Conservation (phyloP, 352 stramenopile species). For the Phytophthora boehmeriae region DNA sequence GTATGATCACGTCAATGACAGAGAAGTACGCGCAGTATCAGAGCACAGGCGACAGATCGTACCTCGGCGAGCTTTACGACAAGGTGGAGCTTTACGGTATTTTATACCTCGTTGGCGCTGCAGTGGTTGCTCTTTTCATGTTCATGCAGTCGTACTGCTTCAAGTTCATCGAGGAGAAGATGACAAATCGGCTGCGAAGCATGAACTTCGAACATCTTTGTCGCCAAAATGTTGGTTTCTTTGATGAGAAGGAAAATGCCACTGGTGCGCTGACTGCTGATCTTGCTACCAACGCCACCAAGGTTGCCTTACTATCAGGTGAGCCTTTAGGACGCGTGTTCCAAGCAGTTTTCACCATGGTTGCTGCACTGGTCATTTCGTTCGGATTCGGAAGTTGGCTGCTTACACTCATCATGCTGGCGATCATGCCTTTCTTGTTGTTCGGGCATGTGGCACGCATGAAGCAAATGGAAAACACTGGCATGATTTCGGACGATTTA, state of each 20-base stretch:
- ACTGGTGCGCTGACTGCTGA: constrained; percentile 58
- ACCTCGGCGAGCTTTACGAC: constrained; percentile 40
- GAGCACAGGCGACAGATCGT: constrained; percentile 12
- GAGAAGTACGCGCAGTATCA: constrained; percentile 44
- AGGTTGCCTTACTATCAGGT: constrained; percentile 47
- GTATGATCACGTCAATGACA: constrained; percentile 47
- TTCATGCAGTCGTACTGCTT: constrained; percentile 53
- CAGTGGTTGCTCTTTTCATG: constrained; percentile 34
- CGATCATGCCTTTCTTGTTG: constrained; percentile 60
- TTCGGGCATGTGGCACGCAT: constrained; percentile 33
- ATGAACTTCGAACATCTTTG: constrained; percentile 47
- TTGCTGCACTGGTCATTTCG: constrained; percentile 55
- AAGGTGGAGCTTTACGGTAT: constrained; percentile 24
- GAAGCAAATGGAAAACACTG: constrained; percentile 35
- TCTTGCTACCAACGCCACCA: constrained; percentile 51
- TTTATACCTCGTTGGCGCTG: constrained; percentile 35
- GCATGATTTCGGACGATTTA: constrained; percentile 24
- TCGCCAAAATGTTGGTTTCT: constrained; percentile 65
- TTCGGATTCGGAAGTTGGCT: constrained; percentile 72
- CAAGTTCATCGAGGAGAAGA: constrained; percentile 50
- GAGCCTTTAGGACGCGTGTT: constrained; percentile 48
- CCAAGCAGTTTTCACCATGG: constrained; percentile 48
- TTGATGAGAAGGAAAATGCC: constrained; percentile 69
- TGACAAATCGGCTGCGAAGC: constrained; percentile 48
- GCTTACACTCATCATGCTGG: constrained; percentile 64